Conservation (phyloP, 345 rosid species). For the Eucalyptus virginea region DNA sequence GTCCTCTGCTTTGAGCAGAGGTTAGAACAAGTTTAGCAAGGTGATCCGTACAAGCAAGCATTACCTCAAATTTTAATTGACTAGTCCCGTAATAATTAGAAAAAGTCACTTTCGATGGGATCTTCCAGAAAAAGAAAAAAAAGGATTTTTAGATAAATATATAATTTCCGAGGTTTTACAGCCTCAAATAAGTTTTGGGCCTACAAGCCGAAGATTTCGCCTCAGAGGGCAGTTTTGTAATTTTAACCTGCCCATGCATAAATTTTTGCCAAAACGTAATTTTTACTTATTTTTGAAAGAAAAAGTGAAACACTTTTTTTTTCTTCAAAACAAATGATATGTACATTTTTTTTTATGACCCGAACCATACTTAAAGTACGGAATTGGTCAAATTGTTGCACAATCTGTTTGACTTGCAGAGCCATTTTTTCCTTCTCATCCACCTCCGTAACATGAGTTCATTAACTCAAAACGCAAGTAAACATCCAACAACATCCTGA, state of each 20-base stretch:
- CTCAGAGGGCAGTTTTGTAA: neutral
- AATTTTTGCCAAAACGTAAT: neutral
- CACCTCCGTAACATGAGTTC: neutral
- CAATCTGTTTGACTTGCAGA: neutral
- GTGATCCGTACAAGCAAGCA: neutral
- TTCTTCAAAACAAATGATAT: neutral
- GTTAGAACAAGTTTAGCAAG: neutral
- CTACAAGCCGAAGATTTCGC: neutral
- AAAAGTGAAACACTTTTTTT: neutral
- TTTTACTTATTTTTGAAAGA: neutral
- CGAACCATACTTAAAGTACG: no score
- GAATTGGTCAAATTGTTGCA: neutral
- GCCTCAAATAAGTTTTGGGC: neutral
- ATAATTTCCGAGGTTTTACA: neutral
- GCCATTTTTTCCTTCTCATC: neutral
- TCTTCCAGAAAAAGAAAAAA: neutral
- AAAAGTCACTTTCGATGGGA: neutral
- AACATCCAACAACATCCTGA: neutral
- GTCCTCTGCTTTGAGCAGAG: neutral
- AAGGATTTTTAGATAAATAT: no score
- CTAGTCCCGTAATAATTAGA: neutral
- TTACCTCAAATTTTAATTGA: neutral
- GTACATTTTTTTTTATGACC: no score
- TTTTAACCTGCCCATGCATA: neutral
- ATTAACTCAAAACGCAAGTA: neutral